Base-by-base conservation (phyloP, 2,329 filamentous ascomycete species). In the Pseudogymnoascus sp. region DNA sequence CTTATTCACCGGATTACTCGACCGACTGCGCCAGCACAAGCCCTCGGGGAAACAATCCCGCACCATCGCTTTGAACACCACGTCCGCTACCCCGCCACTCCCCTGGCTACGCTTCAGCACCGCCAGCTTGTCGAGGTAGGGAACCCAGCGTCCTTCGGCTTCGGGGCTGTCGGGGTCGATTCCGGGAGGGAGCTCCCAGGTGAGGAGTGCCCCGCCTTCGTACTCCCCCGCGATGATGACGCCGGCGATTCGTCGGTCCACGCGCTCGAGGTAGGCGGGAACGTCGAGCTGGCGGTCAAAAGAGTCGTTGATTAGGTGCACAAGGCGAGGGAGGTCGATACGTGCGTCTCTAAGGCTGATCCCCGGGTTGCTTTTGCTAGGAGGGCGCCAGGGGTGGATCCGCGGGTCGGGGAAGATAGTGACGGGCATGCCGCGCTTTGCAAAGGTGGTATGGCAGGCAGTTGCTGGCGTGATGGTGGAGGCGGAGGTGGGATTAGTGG, bases 121-220 rank as follows among this genome's bases (percentile, higher is more conserved):
- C 0, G 94, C 94, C 71, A 99, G 97, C 72, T 99, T 99, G 74
- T 99, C 94, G 30, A 99, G 81, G 71, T 99, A 99, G 0, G 94
- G 94, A 0, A 99, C 89, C 66, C 91, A 82, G 8, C 89, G 82
- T 1, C 80, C 80, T 35, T 75, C 70, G 57, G 80, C 79, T 16
- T 78, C 74, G 61, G 81, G 62, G 73, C 81, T 70, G 69, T 78
- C 73, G 59, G 84, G 79, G 58, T 84, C 80, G 18, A 84, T 75
- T 0, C 79, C 83, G 0, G 78, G 81, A 0, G 92, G 91, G 32
- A 80, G 80, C 75, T 99, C 94, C 94, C 94, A 99, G 0, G 94
- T 99, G 18, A 97, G 77, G 47, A 99, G 88, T 1, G 94, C 94
- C 1, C 91, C 92, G 59, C 94, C 94, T 78, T 99, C 94, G 74